phyloP scores from a whole-genome alignment of 805 yeast genomes.

The Sugiyamaella floridensis region DNA sequence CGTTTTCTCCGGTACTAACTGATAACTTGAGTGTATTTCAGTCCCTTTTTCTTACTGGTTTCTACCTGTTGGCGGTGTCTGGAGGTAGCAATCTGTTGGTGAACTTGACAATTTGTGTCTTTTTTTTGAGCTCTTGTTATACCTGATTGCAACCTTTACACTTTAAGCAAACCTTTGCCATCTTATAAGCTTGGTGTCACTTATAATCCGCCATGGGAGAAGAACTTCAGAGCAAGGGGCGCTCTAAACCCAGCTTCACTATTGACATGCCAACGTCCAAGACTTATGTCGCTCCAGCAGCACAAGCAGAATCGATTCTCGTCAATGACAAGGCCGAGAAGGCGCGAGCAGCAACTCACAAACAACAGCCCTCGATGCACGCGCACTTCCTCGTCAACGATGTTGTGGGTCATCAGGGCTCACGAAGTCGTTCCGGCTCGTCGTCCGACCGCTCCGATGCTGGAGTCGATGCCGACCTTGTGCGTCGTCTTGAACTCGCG shows the following conservation, averaged over 20 bases:
- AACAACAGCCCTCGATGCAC: constrained; percentile 59
- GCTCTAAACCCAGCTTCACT: background rate
- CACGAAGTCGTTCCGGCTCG: constrained; percentile 32
- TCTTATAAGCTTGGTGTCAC: too few species aligned
- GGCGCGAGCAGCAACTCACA: constrained; percentile 31
- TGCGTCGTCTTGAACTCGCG: background rate
- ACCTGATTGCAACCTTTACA: too few species aligned
- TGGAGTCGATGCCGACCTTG: constrained; percentile 3
- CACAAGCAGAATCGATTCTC: constrained; percentile 2
- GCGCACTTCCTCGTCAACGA: constrained; percentile 75
- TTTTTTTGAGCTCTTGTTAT: too few species aligned
- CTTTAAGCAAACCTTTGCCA: too few species aligned
- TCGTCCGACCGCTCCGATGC: constrained; percentile 20
- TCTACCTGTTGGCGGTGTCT: too few species aligned
- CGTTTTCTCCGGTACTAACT: too few species aligned
- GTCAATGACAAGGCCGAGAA: constrained; percentile 4
- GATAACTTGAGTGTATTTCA: too few species aligned
- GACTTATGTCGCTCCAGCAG: background rate
- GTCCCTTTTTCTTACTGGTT: too few species aligned
- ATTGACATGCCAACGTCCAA: background rate
- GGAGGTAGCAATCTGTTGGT: too few species aligned
- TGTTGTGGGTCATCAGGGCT: constrained; percentile 45
- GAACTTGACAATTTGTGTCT: too few species aligned
- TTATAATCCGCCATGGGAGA: background rate
- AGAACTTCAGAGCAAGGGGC: background rate